Conservation (phyloP, 1,284 basidiomycete species). For the Heterobasidion annosum region DNA sequence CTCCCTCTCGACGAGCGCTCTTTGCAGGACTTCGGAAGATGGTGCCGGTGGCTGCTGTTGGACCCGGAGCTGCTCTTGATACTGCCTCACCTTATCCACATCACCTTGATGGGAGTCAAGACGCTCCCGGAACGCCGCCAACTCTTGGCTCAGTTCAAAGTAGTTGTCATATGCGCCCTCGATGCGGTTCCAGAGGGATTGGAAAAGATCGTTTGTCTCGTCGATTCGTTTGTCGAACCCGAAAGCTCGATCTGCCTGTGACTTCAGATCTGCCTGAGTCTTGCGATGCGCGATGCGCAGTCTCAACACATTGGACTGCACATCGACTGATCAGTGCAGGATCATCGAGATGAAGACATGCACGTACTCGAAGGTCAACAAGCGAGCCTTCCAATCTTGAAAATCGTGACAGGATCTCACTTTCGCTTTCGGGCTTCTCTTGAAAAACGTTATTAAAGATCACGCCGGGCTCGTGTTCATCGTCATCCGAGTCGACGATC, state of each 20-base stretch:
- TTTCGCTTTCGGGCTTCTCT: not conserved
- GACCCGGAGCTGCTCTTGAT: not conserved
- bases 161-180: slow-evolving; percentile 10
- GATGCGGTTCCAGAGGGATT: slow-evolving; percentile 3
- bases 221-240: slow-evolving; percentile 15
- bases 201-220: slow-evolving; percentile 11
- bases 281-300: slow-evolving; percentile 14
- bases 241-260: slow-evolving; percentile 15
- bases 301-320: slow-evolving; percentile 14
- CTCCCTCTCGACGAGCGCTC: not conserved
- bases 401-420: not conserved
- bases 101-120: not conserved
- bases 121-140: slow-evolving; percentile 4
- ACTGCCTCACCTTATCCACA: not conserved
- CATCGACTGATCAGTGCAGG: not conserved
- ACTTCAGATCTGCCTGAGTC: slow-evolving; percentile 17
- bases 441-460: not conserved
- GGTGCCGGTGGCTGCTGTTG: not conserved
- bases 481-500: slow-evolving; percentile 1
- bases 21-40: not conserved
- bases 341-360: not conserved
- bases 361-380: not conserved
- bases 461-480: not conserved
- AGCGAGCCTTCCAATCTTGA: not conserved
- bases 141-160: slow-evolving; percentile 11